phyloP scores from a whole-genome alignment of 495 filamentous ascomycete species.

The Hyphodiscus hymeniophilus region DNA sequence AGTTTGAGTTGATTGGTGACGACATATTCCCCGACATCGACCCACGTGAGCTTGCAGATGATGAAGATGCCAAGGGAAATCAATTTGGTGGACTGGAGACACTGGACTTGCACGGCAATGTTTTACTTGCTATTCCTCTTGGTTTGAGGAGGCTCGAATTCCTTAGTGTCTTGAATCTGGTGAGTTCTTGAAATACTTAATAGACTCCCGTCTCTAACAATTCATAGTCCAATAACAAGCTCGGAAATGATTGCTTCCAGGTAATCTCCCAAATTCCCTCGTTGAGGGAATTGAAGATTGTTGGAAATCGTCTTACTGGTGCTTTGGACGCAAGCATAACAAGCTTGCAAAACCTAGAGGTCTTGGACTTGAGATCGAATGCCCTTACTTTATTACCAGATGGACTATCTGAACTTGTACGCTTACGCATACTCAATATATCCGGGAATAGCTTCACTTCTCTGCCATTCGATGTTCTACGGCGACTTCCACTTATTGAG shows the following conservation, averaged over 20 bases:
- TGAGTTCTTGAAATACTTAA: slow-evolving; percentile 25
- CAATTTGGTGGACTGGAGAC: slow-evolving; percentile 73
- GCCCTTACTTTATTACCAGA: slow-evolving; percentile 66
- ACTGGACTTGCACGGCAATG: slow-evolving; percentile 81
- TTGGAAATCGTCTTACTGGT: slow-evolving; percentile 68
- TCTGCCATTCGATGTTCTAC: slow-evolving; percentile 61
- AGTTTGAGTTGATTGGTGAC: slow-evolving; percentile 65
- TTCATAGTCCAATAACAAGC: slow-evolving; percentile 67
- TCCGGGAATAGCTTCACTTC: slow-evolving; percentile 63
- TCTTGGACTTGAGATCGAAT: slow-evolving; percentile 76
- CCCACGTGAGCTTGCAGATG: slow-evolving; percentile 42
- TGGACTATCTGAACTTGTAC: slow-evolving; percentile 51
- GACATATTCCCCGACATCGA: slow-evolving; percentile 69
- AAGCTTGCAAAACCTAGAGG: slow-evolving; percentile 59
- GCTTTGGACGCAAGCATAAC: slow-evolving; percentile 47
- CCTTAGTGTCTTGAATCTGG: slow-evolving; percentile 75
- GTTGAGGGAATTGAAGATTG: slow-evolving; percentile 73
- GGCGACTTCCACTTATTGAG: slow-evolving; percentile 60
- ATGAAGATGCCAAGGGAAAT: slow-evolving; percentile 56
- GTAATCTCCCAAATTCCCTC: slow-evolving; percentile 59
- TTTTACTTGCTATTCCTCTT: slow-evolving; percentile 59
- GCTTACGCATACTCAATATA: slow-evolving; percentile 67
- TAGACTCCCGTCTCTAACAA: not conserved
- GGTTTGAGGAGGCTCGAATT: slow-evolving; percentile 65
- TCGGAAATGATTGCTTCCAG: slow-evolving; percentile 61